Base-by-base conservation (phyloP, 2,329 filamentous ascomycete species). In the Trematosphaeria pertusa region DNA sequence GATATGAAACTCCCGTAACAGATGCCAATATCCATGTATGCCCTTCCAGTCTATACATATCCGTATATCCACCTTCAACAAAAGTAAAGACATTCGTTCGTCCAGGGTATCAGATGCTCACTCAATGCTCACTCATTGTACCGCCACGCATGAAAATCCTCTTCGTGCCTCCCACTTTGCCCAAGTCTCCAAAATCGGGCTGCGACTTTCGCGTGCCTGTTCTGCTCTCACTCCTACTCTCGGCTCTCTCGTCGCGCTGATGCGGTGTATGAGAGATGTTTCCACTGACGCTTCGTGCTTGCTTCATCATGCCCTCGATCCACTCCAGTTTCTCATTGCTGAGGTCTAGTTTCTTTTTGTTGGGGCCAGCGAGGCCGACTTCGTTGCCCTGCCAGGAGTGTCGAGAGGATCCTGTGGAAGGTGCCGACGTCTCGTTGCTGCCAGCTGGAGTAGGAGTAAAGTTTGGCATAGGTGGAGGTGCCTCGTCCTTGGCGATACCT, bases 251-350 rank as follows among this genome's bases (percentile, higher is more conserved):
- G 54, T 11, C 63, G 45, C 10, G 64, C 5, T 49, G 53, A n/a
- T 54, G 55, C 20, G 49, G 57, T 12, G 55, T 40, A 17, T 48
- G 43, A 12, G 58, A 43, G 31, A 64, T 48, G 67, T 85, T 85
- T 45, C 82, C 82, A 62, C 86, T 89, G 50, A 85, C 87, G 36
- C 85, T 80, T 48, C 87, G 82, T 31, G 91, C 89, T 65, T 89
- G 87, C 63, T 89, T 87, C 73, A 91, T 87, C 75, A 94, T 87
- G 52, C 85, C 89, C 69, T 92, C 87, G 8, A 94, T 87, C 89
- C 89, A 94, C 30, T 86, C 85, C 47, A 84, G 79, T 64, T 87
- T 89, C 71, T 91, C 86, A 44, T 86, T 84, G 45, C 85, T 73
- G 17, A 88, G 74, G 85, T 88, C 65, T 79, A 82, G 6, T 33